Percentiles rank a stretch among this genome's conserved stretches.
These are phyloP conservation scores for Xylariales sp. DNA, from an alignment of 2,329 filamentous ascomycete genomes.

Conservation along the genomic window DNA sequence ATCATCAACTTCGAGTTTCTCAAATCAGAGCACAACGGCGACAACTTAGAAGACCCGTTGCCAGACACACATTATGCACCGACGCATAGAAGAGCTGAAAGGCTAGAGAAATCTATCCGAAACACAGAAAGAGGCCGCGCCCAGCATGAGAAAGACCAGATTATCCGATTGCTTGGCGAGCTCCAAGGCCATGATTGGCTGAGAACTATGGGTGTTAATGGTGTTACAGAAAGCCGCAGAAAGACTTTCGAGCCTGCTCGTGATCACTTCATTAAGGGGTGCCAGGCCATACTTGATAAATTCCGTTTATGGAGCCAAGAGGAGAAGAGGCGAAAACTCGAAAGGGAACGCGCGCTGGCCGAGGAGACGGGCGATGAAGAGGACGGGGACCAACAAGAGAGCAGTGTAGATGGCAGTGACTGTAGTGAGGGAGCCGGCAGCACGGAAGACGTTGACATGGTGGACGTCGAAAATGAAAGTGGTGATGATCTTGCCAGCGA, in stretches of 20 bases:
- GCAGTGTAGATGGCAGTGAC: conserved; percentile 45
- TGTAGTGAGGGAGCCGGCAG: conserved; percentile 40
- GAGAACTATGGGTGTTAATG: conserved; percentile 88
- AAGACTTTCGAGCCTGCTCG: conserved; percentile 89
- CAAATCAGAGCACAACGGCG: conserved; percentile 58
- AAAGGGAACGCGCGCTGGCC: conserved; percentile 74
- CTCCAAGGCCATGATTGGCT: conserved; percentile 94
- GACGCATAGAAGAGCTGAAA: conserved; percentile 68
- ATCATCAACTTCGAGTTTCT: conserved; percentile 67
- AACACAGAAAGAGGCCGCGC: conserved; percentile 73
- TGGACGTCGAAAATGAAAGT: conserved; percentile 28
- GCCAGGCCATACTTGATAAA: conserved; percentile 84
- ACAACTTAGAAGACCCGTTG: conserved; percentile 62
- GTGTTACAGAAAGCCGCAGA: conserved; percentile 84
- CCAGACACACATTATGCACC: conserved; percentile 66
- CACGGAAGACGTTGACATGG: conserved; percentile 54
- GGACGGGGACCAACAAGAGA: conserved; percentile 45
- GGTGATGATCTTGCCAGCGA: conserved; percentile 49
- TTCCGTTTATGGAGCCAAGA: conserved; percentile 89
- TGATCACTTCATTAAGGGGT: conserved; percentile 84
- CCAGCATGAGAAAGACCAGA: conserved; percentile 74
- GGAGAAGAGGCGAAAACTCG: conserved; percentile 83
- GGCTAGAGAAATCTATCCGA: conserved; percentile 70
- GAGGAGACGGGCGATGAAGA: conserved; percentile 62
- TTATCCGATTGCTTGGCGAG: conserved; percentile 77